These are phyloP conservation scores for Agrostemma githago DNA, from an alignment of 148 eudicot genomes.

Conservation along the genomic window DNA sequence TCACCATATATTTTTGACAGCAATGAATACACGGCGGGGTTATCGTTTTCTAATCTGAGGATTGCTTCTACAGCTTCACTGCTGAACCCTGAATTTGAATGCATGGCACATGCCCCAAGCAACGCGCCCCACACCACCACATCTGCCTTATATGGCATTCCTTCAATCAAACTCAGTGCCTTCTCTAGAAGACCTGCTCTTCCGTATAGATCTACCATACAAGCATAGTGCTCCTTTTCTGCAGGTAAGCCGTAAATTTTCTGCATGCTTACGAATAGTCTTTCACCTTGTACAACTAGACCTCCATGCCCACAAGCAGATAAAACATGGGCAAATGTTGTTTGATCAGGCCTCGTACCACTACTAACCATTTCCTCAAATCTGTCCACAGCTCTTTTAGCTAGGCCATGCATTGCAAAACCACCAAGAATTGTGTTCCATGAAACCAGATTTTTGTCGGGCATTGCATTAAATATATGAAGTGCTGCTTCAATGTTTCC, in stretches of 20 bases:
- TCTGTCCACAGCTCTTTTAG: conserved; percentile 49
- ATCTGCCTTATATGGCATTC: conserved; percentile 66
- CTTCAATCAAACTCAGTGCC: conserved; percentile 44
- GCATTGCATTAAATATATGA: conserved; percentile 38
- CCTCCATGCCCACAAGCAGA: conserved; percentile 75
- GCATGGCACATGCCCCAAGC: conserved; percentile 61
- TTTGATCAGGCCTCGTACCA: conserved; percentile 44
- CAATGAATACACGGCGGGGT: conserved; percentile 48
- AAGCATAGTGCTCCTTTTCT: conserved; percentile 61
- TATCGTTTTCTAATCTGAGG: conserved; percentile 40
- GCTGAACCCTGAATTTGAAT: conserved; percentile 47
- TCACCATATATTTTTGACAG: conserved; percentile 58
- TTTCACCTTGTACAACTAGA: conserved; percentile 56
- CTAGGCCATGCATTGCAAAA: conserved; percentile 53
- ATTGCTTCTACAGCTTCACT: conserved; percentile 47
- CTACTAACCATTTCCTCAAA: conserved; percentile 46
- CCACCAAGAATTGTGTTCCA: conserved; percentile 74
- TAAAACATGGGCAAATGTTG: conserved; percentile 56
- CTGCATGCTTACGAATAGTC: conserved; percentile 40
- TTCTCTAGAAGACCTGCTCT: conserved; percentile 57
- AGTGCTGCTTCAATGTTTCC: conserved; percentile 61
- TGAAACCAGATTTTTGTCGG: conserved; percentile 42
- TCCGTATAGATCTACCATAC: conserved; percentile 83
- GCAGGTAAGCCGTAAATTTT: conserved; percentile 36
- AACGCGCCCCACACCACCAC: conserved; percentile 77